A percentile compares a stretch with the other conserved stretches of the same genome.
Conservation (phyloP, 345 rosid species). For the Linum usitatissimum region DNA sequence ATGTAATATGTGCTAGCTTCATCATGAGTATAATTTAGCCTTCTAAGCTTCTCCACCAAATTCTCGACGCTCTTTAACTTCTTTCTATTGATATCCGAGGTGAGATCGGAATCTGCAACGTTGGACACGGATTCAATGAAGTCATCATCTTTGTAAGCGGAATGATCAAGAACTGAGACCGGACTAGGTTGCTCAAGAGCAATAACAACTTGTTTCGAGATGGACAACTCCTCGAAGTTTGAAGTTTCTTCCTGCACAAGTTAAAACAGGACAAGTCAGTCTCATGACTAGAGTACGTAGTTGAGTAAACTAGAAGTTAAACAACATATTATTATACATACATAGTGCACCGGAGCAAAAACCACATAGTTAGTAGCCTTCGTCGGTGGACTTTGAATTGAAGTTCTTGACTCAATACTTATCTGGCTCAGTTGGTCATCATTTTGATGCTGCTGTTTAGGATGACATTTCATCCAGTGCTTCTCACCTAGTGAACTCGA, state of each 20-base stretch:
- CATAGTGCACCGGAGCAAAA: conserved; percentile 37
- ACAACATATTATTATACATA: conserved; percentile 19
- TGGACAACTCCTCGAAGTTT: conserved; percentile 34
- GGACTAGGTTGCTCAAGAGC: conserved; percentile 76
- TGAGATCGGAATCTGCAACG: conserved; percentile 26
- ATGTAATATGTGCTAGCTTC: conserved; percentile 88
- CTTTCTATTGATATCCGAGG: conserved; percentile 64
- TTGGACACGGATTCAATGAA: conserved; percentile 32
- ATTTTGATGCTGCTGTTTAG: conserved; percentile 24
- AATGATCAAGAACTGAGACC: conserved; percentile 66
- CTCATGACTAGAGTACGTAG: conserved; percentile 7
- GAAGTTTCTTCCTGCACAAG: conserved; percentile 38
- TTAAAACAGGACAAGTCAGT: conserved; percentile 12
- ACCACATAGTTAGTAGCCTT: conserved; percentile 29
- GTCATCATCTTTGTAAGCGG: conserved; percentile 44
- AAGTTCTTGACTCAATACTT: conserved; percentile 59
- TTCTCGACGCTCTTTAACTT: conserved; percentile 75
- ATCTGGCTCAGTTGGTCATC: conserved; percentile 72
- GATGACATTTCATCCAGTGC: conserved; percentile 31
- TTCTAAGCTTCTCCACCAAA: conserved; percentile 80
- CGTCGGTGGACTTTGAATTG: conserved; percentile 34
- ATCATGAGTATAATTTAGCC: conserved; percentile 72
- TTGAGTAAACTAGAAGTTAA: conserved; percentile 8
- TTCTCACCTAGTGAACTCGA: conserved; percentile 54
- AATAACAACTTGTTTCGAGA: conserved; percentile 34